Base-by-base conservation (phyloP, 345 rosid genomes). In the Eutrema yunnanense region DNA sequence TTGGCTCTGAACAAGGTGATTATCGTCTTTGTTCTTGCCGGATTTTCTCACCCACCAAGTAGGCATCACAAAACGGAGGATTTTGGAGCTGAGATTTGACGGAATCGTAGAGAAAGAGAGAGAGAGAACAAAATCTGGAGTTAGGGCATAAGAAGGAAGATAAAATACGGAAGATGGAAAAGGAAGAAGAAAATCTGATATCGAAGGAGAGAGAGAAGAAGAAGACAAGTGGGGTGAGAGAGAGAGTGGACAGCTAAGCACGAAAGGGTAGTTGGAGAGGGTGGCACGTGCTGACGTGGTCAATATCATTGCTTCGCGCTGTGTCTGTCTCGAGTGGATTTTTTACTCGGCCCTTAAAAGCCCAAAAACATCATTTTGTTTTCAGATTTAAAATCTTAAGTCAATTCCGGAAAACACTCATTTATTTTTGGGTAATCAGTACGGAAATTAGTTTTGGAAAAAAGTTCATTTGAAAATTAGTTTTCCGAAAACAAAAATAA, bases 21-120 rank as follows among this genome's bases (percentile, higher is more conserved):
- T 63, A 13, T 77, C 87, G 71, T 86, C 92, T 61, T 85, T 85
- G 80, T 51, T 80, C 81, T 88, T 95, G 22, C 81, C 66, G 0
- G 86, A 82, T 65, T 82, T 95, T 70, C 58, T 89, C 9, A 78
- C 59, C 93, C 96, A 92, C 97, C 96, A 92, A 80, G 82, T 84
- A 65, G 90, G 96, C 96, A 90, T 89, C 62, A 37, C 72, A 69
- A 33, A 19, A 36, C 2, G 3, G 12, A 27, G 22, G 65, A 38
- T 10, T 8, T 6, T 2, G 8, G 30, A 37, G 63, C 36, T 44
- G 62, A 61, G 65, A 51, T 52, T 51, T 3, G 27, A 36, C 22
- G 11, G 26, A 65, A 60, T 22, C 61, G 41, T 16, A 34, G 16
- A 32, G 11, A 43, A 41, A 12, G 8, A 30, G 32, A 30, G 29